Evolutionary conservation across 768 basidiomycete species (phyloP).

Genomic region (Fistulinella prunicolor): DNA sequence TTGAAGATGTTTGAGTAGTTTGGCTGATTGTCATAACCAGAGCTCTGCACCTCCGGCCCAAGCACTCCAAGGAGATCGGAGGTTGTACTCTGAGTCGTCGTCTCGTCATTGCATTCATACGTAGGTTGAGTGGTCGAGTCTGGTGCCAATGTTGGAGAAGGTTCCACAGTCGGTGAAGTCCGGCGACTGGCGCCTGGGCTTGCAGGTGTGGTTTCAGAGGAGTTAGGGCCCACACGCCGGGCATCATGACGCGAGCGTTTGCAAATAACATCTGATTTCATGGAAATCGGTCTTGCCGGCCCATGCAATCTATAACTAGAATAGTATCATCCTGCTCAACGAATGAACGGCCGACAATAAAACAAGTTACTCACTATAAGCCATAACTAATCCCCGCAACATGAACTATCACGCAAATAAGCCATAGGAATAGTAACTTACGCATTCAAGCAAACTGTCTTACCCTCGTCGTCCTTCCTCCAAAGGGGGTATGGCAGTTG

Average conservation of each 20-base stretch:
- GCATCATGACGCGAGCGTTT: slow-evolving; percentile 84
- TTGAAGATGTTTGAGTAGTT: slow-evolving; percentile 37
- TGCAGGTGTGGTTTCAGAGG: slow-evolving; percentile 69
- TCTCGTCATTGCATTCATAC: slow-evolving; percentile 51
- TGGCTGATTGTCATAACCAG: slow-evolving; percentile 25
- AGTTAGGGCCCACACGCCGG: slow-evolving; percentile 49
- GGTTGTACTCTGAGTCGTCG: slow-evolving; percentile 35
- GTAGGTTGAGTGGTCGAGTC: slow-evolving; percentile 63
- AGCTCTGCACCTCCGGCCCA: slow-evolving; percentile 31
- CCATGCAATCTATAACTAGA: slow-evolving; percentile 77
- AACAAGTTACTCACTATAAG: slow-evolving; percentile 51
- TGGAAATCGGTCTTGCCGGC: slow-evolving; percentile 85
- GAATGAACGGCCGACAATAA: not conserved
- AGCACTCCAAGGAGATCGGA: slow-evolving; percentile 54
- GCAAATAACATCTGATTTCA: slow-evolving; percentile 89
- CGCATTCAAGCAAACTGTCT: slow-evolving; percentile 91
- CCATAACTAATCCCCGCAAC: slow-evolving; percentile 59
- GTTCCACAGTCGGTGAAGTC: slow-evolving; percentile 59
- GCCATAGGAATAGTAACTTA: slow-evolving; percentile 41
- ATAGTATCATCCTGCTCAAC: slow-evolving; percentile 11
- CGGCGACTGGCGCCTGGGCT: slow-evolving; percentile 74
- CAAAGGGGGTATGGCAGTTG: slow-evolving; percentile 90
- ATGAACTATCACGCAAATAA: slow-evolving; percentile 12
- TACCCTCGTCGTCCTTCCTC: slow-evolving; percentile 89
- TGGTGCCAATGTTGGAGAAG: slow-evolving; percentile 65